Percentiles rank a stretch among this genome's conserved stretches.
These are phyloP conservation scores for Penicillium fuscoglaucum DNA, from an alignment of 2,329 filamentous ascomycete genomes.

Conservation along the genomic window DNA sequence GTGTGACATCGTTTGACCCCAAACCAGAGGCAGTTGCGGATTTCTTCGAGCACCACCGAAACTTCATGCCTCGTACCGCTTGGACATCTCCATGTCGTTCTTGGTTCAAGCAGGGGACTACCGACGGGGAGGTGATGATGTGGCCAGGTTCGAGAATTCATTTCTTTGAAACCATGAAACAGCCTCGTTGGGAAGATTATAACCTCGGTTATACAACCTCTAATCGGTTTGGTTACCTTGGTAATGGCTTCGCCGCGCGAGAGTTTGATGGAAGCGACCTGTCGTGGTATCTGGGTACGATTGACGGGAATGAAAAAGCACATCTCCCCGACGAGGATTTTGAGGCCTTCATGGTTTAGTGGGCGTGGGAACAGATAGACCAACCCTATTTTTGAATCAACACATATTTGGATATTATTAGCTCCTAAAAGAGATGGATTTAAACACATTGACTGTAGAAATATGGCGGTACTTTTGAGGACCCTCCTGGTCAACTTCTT, in stretches of 20 bases:
- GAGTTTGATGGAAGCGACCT: conserved; percentile 22
- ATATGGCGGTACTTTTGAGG: too few relatives aligned
- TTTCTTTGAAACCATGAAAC: conserved; percentile 26
- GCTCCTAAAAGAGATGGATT: too few relatives aligned
- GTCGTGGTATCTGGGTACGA: conserved; percentile 11
- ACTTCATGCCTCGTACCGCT: conserved; percentile 17
- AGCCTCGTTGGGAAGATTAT: conserved; percentile 29
- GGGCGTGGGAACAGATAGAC: neutral
- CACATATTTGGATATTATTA: neutral
- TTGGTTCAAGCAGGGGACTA: conserved; percentile 21
- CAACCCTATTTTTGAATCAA: neutral
- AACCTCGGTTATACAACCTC: conserved; percentile 18
- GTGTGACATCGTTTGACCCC: conserved; percentile 10
- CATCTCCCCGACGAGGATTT: conserved; percentile 13
- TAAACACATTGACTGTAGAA: too few relatives aligned
- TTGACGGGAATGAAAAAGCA: conserved; percentile 11
- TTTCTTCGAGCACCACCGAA: conserved; percentile 14
- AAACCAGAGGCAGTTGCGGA: conserved; percentile 16
- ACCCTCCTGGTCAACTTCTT: too few relatives aligned
- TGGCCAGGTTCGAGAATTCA: conserved; percentile 27
- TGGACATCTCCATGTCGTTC: conserved; percentile 18
- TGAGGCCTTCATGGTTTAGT: conserved; percentile 11
- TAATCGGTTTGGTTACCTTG: conserved; percentile 23
- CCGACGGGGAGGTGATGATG: conserved; percentile 18
- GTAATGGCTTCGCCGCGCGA: conserved; percentile 19